These are phyloP conservation scores for Alternaria sp. DNA, from an alignment of 2,329 filamentous ascomycete genomes.

Conservation along the genomic window DNA sequence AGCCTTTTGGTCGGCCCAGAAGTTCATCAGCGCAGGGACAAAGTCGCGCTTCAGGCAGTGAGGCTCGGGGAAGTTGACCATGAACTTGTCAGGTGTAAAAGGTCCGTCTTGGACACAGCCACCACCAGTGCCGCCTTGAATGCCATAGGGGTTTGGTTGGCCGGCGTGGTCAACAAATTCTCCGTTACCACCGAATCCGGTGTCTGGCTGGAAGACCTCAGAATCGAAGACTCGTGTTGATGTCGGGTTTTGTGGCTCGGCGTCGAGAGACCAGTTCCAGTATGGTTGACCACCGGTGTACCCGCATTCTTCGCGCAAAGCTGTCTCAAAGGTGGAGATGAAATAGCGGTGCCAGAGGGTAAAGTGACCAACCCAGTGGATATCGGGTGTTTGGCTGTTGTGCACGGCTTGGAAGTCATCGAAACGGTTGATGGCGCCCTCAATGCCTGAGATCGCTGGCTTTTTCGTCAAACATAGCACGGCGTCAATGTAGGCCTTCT, in stretches of 20 bases:
- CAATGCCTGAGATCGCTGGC: slow-evolving; percentile 25
- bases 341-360: slow-evolving; percentile 37
- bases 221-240: not conserved
- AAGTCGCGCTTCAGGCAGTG: slow-evolving; percentile 47
- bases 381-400: slow-evolving; percentile 26
- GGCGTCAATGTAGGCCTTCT: too few species aligned
- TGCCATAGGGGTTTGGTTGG: too few species aligned
- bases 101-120: not conserved
- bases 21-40: slow-evolving; percentile 33
- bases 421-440: slow-evolving; percentile 28
- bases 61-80: slow-evolving; percentile 32
- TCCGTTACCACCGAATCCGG: not conserved
- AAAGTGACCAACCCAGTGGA: slow-evolving; percentile 39
- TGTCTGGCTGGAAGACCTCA: not conserved
- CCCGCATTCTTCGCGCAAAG: slow-evolving; percentile 33
- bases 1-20: too few species aligned
- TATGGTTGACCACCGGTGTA: slow-evolving; percentile 47
- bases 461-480: too few species aligned
- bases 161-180: too few species aligned
- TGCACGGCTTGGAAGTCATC: slow-evolving; percentile 38
- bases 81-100: slow-evolving; percentile 4
- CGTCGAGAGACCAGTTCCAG: slow-evolving; percentile 41
- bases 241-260: slow-evolving; percentile 18
- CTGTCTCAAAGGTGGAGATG: slow-evolving; percentile 31
- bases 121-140: too few species aligned